Conservation (phyloP, 2,329 filamentous ascomycete species). For the Hymenoscyphus albidus region DNA sequence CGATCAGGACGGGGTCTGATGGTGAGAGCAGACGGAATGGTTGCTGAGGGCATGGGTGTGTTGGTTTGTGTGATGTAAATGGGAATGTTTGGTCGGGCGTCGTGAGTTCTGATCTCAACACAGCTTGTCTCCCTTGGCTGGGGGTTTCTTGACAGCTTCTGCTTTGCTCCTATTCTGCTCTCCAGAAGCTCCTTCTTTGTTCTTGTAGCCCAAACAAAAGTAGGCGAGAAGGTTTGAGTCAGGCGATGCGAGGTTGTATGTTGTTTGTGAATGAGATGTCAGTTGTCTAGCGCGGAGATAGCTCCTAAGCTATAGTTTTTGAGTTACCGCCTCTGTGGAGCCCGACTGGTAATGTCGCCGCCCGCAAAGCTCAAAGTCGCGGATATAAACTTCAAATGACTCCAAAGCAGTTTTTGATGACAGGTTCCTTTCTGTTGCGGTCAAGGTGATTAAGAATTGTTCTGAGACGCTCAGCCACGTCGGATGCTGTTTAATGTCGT, state of each 20-base stretch:
- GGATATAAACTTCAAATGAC: not conserved
- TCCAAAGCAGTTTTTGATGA: not conserved
- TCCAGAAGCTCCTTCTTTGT: not conserved
- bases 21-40: conserved; percentile 27
- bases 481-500: not conserved
- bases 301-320: conserved; percentile 1
- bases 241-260: not conserved
- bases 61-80: not conserved
- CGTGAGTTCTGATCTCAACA: not conserved
- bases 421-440: not conserved
- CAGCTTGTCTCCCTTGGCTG: not conserved
- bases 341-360: not conserved
- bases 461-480: not conserved
- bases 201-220: not conserved
- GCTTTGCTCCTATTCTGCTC: not conserved
- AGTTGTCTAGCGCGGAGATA: conserved; percentile 2
- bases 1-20: conserved; percentile 26
- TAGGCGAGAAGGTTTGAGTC: not conserved
- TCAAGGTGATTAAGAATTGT: not conserved
- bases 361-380: not conserved
- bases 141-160: not conserved
- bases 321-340: not conserved
- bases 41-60: conserved; percentile 32
- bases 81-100: not conserved
- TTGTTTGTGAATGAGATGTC: not conserved